Evolutionary conservation across 1,139 yeast genomes (phyloP).

Genomic region (Taphrina pruni): DNA sequence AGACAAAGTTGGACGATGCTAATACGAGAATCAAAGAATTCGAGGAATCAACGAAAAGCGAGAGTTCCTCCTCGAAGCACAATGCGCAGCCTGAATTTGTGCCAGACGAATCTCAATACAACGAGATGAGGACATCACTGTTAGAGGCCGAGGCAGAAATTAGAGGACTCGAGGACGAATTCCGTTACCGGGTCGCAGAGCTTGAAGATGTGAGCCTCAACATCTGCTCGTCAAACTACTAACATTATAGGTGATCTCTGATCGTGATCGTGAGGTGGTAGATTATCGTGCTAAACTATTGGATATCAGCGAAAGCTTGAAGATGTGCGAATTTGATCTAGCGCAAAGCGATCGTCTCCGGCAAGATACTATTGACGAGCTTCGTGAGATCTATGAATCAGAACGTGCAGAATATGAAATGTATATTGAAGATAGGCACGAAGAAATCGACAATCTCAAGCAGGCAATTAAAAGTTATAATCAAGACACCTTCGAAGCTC

Average conservation of each 20-base stretch:
- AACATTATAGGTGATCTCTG: conserved; percentile 8
- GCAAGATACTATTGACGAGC: conserved; percentile 20
- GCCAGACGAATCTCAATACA: background rate
- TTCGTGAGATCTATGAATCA: conserved; percentile 17
- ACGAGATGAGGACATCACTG: conserved; percentile 4
- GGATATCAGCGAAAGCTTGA: conserved; percentile 10
- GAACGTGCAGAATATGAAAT: conserved; percentile 29
- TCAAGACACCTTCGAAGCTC: conserved; percentile 35
- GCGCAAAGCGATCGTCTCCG: conserved; percentile 27
- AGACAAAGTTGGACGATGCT: background rate
- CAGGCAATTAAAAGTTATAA: conserved; percentile 12
- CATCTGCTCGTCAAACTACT: background rate
- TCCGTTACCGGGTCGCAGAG: background rate
- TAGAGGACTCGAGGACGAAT: conserved; percentile 17
- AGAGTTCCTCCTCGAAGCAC: background rate
- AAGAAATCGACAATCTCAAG: conserved; percentile 28
- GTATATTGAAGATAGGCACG: conserved; percentile 36
- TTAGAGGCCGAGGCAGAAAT: conserved; percentile 28
- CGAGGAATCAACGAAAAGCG: background rate
- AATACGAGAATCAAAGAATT: background rate
- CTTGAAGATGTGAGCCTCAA: conserved; percentile 4
- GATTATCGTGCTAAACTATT: conserved; percentile 19
- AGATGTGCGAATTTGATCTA: conserved; percentile 8
- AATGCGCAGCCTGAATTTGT: background rate
- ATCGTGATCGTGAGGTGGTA: conserved; percentile 4